phyloP scores from a whole-genome alignment of 164 flowering plant species.

The Liriodendron chinense region DNA sequence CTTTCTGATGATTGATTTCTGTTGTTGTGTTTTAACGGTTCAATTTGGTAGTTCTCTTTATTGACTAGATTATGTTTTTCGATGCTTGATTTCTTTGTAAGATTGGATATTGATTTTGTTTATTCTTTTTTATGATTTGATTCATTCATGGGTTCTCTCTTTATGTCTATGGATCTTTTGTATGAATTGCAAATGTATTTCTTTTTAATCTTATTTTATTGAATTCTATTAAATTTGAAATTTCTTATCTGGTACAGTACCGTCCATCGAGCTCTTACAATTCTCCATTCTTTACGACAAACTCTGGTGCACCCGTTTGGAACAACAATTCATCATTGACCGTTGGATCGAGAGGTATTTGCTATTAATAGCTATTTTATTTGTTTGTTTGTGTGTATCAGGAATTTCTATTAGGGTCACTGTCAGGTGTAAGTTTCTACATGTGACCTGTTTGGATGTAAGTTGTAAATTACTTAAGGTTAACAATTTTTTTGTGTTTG shows the following conservation, averaged over 20 bases:
- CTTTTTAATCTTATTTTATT: background rate
- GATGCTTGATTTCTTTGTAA: background rate
- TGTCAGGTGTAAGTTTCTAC: background rate
- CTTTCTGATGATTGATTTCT: background rate
- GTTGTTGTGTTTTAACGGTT: background rate
- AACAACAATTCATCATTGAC: constrained; percentile 77
- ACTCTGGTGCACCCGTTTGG: constrained; percentile 80
- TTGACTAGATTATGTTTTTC: background rate
- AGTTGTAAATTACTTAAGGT: too few relatives aligned
- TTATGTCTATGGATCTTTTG: background rate
- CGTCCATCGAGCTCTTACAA: constrained; percentile 75
- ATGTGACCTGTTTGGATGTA: too few relatives aligned
- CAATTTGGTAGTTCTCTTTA: background rate
- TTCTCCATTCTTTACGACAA: constrained; percentile 64
- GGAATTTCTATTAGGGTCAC: background rate
- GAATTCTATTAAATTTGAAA: background rate
- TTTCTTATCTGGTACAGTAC: constrained; percentile 38
- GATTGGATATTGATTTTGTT: background rate
- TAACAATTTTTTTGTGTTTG: background rate
- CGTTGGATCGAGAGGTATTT: constrained; percentile 72
- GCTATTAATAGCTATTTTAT: background rate
- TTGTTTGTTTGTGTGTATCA: background rate
- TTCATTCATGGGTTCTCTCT: background rate
- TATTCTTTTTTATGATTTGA: background rate
- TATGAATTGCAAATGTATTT: background rate